phyloP scores from a whole-genome alignment of 2,329 filamentous ascomycete species.

The Setomelanomma holmii region DNA sequence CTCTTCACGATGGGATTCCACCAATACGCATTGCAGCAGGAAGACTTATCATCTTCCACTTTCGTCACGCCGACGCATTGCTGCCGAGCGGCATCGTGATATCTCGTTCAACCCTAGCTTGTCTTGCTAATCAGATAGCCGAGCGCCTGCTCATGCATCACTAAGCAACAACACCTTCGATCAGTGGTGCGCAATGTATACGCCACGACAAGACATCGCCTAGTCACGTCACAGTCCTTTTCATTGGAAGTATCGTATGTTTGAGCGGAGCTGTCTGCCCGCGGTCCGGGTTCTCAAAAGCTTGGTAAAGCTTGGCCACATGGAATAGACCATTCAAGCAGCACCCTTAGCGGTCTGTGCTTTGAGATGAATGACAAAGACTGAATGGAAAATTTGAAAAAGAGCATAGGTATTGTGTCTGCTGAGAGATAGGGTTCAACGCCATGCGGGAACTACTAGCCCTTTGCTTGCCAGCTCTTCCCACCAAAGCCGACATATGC shows the following conservation, averaged over 20 bases:
- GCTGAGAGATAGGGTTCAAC: background rate
- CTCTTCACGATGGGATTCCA: slow-evolving; percentile 2
- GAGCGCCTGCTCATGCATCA: slow-evolving; percentile 13
- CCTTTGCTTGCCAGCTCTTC: background rate
- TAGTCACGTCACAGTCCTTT: background rate
- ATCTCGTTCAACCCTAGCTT: slow-evolving; percentile 1
- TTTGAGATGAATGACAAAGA: background rate
- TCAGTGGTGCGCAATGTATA: slow-evolving; percentile 4
- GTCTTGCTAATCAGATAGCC: slow-evolving; percentile 15
- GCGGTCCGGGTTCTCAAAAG: slow-evolving; percentile 4
- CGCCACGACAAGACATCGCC: background rate
- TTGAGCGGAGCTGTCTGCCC: background rate
- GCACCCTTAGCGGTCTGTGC: background rate
- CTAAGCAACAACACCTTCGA: slow-evolving; percentile 11
- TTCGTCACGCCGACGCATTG: background rate
- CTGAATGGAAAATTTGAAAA: background rate
- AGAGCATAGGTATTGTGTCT: background rate
- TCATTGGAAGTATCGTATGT: background rate
- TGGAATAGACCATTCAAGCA: background rate
- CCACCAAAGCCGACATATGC: background rate
- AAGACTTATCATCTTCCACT: slow-evolving; percentile 8
- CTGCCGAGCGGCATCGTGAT: background rate
- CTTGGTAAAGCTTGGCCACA: slow-evolving; percentile 6
- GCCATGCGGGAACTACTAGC: background rate
- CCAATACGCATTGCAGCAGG: slow-evolving; percentile 1